Percentiles rank a stretch among this genome's conserved stretches.
Evolutionary conservation across 2,329 filamentous ascomycete species (phyloP).

Genomic region (Sphaerostilbella broomeana): DNA sequence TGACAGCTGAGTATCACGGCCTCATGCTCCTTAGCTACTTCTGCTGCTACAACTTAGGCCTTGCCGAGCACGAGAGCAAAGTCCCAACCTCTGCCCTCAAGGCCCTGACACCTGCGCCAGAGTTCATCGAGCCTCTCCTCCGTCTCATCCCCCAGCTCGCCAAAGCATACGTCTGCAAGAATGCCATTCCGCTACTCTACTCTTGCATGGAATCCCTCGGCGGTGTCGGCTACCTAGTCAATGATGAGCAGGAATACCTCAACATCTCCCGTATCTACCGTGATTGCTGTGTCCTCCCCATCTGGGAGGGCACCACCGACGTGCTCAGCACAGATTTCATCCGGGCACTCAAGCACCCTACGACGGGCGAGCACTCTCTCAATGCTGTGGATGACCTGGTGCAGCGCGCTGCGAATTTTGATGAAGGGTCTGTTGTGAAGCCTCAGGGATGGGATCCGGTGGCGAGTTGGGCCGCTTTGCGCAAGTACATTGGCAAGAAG

Average conservation of each 20-base stretch:
- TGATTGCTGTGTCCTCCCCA: slow-evolving; percentile 56
- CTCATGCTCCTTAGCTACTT: slow-evolving; percentile 51
- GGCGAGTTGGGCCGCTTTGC: slow-evolving; percentile 35
- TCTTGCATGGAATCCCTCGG: slow-evolving; percentile 59
- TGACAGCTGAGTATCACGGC: slow-evolving; percentile 49
- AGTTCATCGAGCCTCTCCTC: slow-evolving; percentile 39
- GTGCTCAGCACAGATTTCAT: slow-evolving; percentile 53
- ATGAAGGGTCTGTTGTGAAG: slow-evolving; percentile 18
- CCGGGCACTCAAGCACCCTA: slow-evolving; percentile 40
- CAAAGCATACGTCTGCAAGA: slow-evolving; percentile 52
- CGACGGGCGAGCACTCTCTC: slow-evolving; percentile 29
- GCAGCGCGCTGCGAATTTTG: slow-evolving; percentile 17
- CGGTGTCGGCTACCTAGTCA: slow-evolving; percentile 60
- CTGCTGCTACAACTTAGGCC: slow-evolving; percentile 46
- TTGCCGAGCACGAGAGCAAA: slow-evolving; percentile 38
- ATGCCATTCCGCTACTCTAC: slow-evolving; percentile 43
- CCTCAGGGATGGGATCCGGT: slow-evolving; percentile 24
- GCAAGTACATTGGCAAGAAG: slow-evolving; percentile 28
- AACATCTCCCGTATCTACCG: slow-evolving; percentile 62
- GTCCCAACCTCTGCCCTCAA: slow-evolving; percentile 18
- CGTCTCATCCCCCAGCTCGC: slow-evolving; percentile 53
- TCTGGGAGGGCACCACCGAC: slow-evolving; percentile 70
- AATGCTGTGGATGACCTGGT: slow-evolving; percentile 40
- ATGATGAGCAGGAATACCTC: slow-evolving; percentile 54
- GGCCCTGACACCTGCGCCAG: slow-evolving; percentile 27